These are phyloP conservation scores for Taphrina confusa DNA, from an alignment of 1,139 yeast species.

Conservation along the genomic window DNA sequence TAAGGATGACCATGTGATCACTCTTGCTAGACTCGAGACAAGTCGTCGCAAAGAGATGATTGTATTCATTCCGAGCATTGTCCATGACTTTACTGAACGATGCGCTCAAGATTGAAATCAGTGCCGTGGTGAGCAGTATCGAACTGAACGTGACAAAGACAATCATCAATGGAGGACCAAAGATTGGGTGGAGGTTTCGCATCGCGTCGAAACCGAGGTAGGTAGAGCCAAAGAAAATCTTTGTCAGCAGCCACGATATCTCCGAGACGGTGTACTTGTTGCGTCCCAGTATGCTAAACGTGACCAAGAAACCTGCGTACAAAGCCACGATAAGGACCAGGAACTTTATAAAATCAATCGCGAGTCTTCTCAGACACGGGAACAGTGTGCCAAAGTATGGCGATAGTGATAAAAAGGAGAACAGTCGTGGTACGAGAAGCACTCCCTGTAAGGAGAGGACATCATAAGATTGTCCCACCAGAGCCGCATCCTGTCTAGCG, in stretches of 20 bases:
- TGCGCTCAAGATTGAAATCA: conserved; percentile 46
- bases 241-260: conserved; percentile 46
- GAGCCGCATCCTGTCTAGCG: conserved; percentile 36
- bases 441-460: conserved; percentile 46
- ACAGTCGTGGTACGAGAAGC: conserved; percentile 45
- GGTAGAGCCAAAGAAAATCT: conserved; percentile 46
- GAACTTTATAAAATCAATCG: conserved; percentile 46
- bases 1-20: conserved; percentile 46
- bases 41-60: conserved; percentile 19
- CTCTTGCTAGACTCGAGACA: conserved; percentile 43
- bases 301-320: conserved; percentile 46
- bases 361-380: conserved; percentile 46
- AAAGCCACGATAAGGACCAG: conserved; percentile 44
- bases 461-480: conserved; percentile 43
- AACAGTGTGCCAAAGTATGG: conserved; percentile 47
- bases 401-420: conserved; percentile 45
- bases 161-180: conserved; percentile 47
- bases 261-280: conserved; percentile 42
- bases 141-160: conserved; percentile 41
- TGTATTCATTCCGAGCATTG: conserved; percentile 42
- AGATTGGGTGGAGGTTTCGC: conserved; percentile 43
- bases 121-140: conserved; percentile 45
- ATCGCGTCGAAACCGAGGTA: conserved; percentile 46
- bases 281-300: conserved; percentile 46
- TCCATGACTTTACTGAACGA: conserved; percentile 45